Evolutionary conservation across 352 stramenopile species (phyloP), one percentile per base, ranked within the genome.

Genomic region (Pilasporangium apinafurcum): DNA sequence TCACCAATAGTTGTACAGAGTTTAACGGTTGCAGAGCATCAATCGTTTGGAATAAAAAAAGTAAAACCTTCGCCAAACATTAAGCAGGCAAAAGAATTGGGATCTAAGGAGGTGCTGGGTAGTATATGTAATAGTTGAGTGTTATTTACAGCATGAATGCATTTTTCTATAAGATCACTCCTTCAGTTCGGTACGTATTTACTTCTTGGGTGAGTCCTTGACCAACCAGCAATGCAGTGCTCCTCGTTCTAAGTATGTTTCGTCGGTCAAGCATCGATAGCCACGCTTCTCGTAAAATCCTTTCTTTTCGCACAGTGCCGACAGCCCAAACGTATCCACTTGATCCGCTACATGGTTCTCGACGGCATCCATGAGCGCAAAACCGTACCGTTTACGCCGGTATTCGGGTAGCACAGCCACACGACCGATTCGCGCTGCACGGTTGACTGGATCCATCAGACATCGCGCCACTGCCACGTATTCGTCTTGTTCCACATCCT

Each of bases 221-320:
- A n/a, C 39, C 68, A 81, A 78, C 48, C 59, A 65, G 47, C 68
- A 88, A 46, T 88, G 75, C 47, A 71, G 43, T 0, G 65, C 62
- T 18, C 55, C 65, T 44, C 77, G 56, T 5, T 86, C 70, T 10
- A 83, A 27, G 32, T 79, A 80, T 7, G 79, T 59, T 34, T 82
- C 69, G 39, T 74, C 65, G 16, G 35, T 79, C 7, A 56, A 12
- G 38, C 56, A 69, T 18, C 40, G 42, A 51, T 86, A 88, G 25
- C 76, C 76, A 30, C 76, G 84, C 40, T 79, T 81, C 34, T 73
- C 65, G 42, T 86, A 88, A 51, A 88, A 88, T 0, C 43, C 68
- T 28, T 68, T 66, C 51, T 77, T 79, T 54, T 61, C 53, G 26
- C 62, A 62, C 43, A 75, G 63, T 28, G 74, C 61, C 36, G 64